Percentiles rank a stretch among this genome's conserved stretches.
Evolutionary conservation across 2,329 filamentous ascomycete genomes (phyloP).

Genomic region (Chrysosporium keratinophilum): DNA sequence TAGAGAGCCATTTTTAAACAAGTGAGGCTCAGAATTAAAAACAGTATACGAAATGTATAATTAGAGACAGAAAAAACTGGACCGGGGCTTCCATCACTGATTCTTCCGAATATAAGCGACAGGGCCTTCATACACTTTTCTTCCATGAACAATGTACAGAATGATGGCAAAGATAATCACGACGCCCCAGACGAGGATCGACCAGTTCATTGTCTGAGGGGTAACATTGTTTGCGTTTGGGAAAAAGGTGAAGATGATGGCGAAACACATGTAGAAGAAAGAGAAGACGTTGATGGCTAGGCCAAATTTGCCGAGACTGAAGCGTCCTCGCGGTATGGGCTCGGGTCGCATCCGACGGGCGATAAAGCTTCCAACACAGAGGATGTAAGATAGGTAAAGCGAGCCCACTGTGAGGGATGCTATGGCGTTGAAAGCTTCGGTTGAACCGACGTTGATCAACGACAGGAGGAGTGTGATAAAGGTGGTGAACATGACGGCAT

Average conservation of each 20-base stretch:
- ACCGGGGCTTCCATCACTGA: not conserved
- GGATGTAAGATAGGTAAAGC: slow-evolving; percentile 33
- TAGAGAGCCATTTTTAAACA: no score
- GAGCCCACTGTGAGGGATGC: slow-evolving; percentile 31
- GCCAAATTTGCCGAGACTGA: slow-evolving; percentile 23
- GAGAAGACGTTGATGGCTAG: slow-evolving; percentile 29
- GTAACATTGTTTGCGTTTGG: slow-evolving; percentile 26
- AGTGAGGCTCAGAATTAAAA: no score
- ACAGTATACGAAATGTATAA: no score
- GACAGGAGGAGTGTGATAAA: slow-evolving; percentile 24
- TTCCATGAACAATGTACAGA: slow-evolving; percentile 16
- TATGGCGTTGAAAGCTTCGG: slow-evolving; percentile 33
- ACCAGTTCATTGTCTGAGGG: slow-evolving; percentile 32
- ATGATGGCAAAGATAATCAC: slow-evolving; percentile 16
- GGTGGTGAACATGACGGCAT: slow-evolving; percentile 23
- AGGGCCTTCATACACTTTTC: slow-evolving; percentile 16
- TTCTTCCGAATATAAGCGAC: slow-evolving; percentile 12
- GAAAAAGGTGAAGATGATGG: slow-evolving; percentile 28
- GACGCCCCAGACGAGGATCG: slow-evolving; percentile 25
- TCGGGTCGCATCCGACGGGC: slow-evolving; percentile 25
- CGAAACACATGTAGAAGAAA: slow-evolving; percentile 26
- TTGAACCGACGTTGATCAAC: slow-evolving; percentile 32
- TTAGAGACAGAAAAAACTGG: no score
- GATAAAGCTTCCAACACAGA: slow-evolving; percentile 29
- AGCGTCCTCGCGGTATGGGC: slow-evolving; percentile 17